Percentiles rank a stretch among this genome's conserved stretches.
These are phyloP conservation scores for Daldinia vernicosa DNA, from an alignment of 495 filamentous ascomycete genomes.

Conservation along the genomic window DNA sequence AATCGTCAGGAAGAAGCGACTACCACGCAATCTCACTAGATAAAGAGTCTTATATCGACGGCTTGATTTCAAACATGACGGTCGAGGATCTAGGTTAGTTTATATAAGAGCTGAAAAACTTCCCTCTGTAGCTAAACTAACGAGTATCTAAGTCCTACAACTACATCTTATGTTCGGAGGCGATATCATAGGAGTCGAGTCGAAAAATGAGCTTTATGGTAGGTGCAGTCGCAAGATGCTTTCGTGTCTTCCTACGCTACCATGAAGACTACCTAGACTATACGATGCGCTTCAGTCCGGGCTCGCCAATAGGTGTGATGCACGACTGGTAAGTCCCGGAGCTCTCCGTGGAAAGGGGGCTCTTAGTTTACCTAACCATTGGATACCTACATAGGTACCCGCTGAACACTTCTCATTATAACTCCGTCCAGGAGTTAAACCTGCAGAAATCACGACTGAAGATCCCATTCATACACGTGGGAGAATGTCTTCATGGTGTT, in stretches of 20 bases:
- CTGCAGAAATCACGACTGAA: constrained; percentile 46
- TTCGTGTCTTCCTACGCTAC: constrained; percentile 10
- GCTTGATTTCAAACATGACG: constrained; percentile 45
- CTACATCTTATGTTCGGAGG: constrained; percentile 57
- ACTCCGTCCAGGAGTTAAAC: constrained; percentile 50
- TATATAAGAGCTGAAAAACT: not conserved
- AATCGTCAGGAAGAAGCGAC: not conserved
- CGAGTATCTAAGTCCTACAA: constrained; percentile 43
- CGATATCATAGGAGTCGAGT: constrained; percentile 52
- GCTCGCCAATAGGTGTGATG: constrained; percentile 46
- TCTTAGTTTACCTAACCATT: not conserved
- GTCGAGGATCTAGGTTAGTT: constrained; percentile 44
- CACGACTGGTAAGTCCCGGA: constrained; percentile 41
- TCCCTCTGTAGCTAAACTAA: constrained; percentile 2
- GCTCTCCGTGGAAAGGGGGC: not conserved
- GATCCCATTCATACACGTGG: constrained; percentile 51
- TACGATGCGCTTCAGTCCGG: constrained; percentile 47
- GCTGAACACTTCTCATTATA: constrained; percentile 51
- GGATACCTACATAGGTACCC: constrained; percentile 42
- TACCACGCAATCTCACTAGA: not conserved
- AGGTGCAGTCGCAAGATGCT: not conserved
- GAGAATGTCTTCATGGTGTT: constrained; percentile 55
- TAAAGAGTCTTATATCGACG: constrained; percentile 40
- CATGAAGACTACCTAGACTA: constrained; percentile 29
- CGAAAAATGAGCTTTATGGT: constrained; percentile 55